Percentiles rank a stretch among this genome's conserved stretches.
phyloP scores from a whole-genome alignment of 2,329 filamentous ascomycete species.

The Fusarium drepaniforme region DNA sequence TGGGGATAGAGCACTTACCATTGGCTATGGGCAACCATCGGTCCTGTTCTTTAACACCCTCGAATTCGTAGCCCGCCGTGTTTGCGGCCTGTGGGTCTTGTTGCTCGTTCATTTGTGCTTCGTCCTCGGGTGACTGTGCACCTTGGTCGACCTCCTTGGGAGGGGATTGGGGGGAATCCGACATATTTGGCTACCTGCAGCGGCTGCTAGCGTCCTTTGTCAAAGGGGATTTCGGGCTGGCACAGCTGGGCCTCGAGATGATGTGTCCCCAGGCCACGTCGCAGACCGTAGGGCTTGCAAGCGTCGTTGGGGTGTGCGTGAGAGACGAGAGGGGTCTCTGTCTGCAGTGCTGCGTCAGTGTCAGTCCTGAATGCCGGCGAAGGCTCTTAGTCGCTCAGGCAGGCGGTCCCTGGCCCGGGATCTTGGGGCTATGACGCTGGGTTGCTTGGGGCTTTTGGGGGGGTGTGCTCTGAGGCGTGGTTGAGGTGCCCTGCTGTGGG shows the following conservation, averaged over 20 bases:
- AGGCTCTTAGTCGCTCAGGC: conserved; percentile 47
- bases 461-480: conserved; percentile 42
- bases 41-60: conserved; percentile 97
- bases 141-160: conserved; percentile 94
- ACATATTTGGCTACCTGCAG: conserved; percentile 89
- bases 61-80: conserved; percentile 85
- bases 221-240: conserved; percentile 66
- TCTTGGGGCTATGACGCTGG: conserved; percentile 61
- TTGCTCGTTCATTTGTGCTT: conserved; percentile 92
- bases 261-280: conserved; percentile 74
- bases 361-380: conserved; percentile 59
- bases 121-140: conserved; percentile 93
- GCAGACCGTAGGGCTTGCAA: conserved; percentile 68
- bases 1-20: conserved; percentile 77
- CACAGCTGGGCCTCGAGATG: conserved; percentile 67
- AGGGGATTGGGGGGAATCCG: conserved; percentile 86
- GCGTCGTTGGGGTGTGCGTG: conserved; percentile 50
- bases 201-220: conserved; percentile 71
- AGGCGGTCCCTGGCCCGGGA: conserved; percentile 49
- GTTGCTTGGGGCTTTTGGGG: conserved; percentile 38
- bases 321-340: conserved; percentile 52
- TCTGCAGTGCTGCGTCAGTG: conserved; percentile 69
- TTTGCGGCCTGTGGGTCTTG: conserved; percentile 82
- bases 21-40: conserved; percentile 99
- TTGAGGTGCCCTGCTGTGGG: conserved; percentile 29